Percentiles rank a stretch among this genome's conserved stretches.
phyloP scores from a whole-genome alignment of 208 protist species.

The Histomonas meleagridis region DNA sequence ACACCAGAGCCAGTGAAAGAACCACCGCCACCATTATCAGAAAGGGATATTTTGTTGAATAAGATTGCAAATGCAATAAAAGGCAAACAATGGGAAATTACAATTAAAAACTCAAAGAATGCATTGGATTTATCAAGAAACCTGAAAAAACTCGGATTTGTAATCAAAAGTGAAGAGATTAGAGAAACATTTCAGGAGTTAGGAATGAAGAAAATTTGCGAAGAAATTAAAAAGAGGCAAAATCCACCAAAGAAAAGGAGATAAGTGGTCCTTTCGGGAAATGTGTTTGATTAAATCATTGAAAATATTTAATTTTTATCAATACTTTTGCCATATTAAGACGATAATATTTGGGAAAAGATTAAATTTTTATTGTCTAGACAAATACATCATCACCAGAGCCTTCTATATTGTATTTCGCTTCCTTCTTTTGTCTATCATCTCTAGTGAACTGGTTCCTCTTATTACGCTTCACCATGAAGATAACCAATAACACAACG shows the following conservation, averaged over 20 bases:
- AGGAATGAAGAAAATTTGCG: background rate
- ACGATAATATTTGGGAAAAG: too few species aligned
- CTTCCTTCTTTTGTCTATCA: too few species aligned
- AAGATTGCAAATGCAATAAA: background rate
- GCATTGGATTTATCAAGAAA: background rate
- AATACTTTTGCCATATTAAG: too few species aligned
- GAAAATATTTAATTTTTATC: too few species aligned
- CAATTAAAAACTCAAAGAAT: background rate
- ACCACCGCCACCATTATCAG: background rate
- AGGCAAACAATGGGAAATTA: background rate
- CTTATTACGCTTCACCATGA: too few species aligned
- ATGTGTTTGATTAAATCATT: too few species aligned
- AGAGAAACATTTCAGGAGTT: background rate
- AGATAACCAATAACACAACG: too few species aligned
- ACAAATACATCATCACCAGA: too few species aligned
- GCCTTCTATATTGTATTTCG: too few species aligned
- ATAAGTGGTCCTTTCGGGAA: too few species aligned
- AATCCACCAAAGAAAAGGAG: slow-evolving; percentile 2
- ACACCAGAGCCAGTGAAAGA: background rate
- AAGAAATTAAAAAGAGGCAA: background rate
- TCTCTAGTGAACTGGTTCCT: too few species aligned
- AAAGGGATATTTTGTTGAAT: background rate
- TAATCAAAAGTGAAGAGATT: background rate
- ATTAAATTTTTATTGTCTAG: too few species aligned
- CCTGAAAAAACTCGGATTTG: background rate